A percentile compares a stretch with the other conserved stretches of the same genome.
phyloP scores from a whole-genome alignment of 768 basidiomycete species.

The Astraeus odoratus region DNA sequence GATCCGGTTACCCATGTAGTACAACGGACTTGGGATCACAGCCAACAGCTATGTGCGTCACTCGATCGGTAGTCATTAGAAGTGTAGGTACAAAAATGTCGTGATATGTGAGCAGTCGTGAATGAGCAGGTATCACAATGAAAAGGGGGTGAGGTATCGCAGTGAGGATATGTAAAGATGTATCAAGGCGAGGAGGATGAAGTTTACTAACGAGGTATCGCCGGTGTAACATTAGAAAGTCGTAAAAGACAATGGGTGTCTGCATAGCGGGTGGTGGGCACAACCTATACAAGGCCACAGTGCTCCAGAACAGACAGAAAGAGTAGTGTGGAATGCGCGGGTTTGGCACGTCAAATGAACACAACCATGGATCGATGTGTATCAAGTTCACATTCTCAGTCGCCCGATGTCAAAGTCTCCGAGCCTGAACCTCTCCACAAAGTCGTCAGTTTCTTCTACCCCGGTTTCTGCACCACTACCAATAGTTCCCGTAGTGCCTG shows the following conservation, averaged over 20 bases:
- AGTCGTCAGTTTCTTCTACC: constrained; percentile 8
- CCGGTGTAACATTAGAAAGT: not conserved
- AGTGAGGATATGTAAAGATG: not conserved
- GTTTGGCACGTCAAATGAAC: too few relatives aligned
- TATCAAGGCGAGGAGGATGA: not conserved
- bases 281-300: too few relatives aligned
- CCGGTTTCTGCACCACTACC: constrained; percentile 1
- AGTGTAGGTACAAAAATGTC: not conserved
- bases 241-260: not conserved
- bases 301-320: not conserved
- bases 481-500: constrained; percentile 6
- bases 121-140: constrained; percentile 6
- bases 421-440: constrained; percentile 9
- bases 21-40: too few relatives aligned
- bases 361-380: not conserved
- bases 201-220: not conserved
- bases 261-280: not conserved
- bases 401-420: constrained; percentile 19
- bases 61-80: too few relatives aligned
- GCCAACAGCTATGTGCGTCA: too few relatives aligned
- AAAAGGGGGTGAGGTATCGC: not conserved
- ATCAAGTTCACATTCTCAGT: constrained; percentile 4
- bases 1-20: too few relatives aligned
- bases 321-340: too few relatives aligned
- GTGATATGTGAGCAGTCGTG: not conserved